phyloP scores from a whole-genome alignment of 2,329 filamentous ascomycete species.

The Sclerotinia trifoliorum region DNA sequence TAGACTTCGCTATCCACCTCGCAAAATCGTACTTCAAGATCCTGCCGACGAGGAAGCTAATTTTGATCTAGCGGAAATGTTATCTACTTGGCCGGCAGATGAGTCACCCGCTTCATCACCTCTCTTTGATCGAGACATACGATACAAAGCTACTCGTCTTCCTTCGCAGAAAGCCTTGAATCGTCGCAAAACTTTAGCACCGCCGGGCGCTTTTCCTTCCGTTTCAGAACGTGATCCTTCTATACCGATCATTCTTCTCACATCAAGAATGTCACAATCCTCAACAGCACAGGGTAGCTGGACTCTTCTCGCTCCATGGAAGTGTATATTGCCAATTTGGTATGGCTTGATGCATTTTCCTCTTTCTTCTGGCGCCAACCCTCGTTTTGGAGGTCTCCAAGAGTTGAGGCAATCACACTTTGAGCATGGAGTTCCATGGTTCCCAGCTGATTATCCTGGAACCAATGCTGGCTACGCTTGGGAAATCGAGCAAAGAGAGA shows the following conservation, averaged over 20 bases:
- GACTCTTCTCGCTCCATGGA: conserved; percentile 87
- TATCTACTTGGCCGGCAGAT: conserved; percentile 69
- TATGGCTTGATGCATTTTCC: conserved; percentile 80
- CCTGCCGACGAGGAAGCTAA: conserved; percentile 42
- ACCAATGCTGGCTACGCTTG: conserved; percentile 77
- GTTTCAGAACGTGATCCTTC: conserved; percentile 62
- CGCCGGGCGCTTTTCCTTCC: conserved; percentile 62
- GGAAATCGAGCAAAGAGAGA: conserved; percentile 65
- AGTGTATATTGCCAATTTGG: conserved; percentile 83
- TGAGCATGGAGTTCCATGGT: conserved; percentile 76
- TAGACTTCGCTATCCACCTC: conserved; percentile 73
- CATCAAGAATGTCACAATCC: conserved; percentile 51
- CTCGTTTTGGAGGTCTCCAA: conserved; percentile 76
- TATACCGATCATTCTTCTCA: conserved; percentile 74
- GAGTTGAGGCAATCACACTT: conserved; percentile 80
- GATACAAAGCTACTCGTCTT: conserved; percentile 63
- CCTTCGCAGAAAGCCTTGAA: conserved; percentile 81
- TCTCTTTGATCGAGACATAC: conserved; percentile 67
- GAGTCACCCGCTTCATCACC: conserved; percentile 46
- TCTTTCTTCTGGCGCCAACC: conserved; percentile 74
- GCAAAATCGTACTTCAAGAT: conserved; percentile 47
- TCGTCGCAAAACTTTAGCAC: conserved; percentile 63
- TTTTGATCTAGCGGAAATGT: conserved; percentile 53
- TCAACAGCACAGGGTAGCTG: conserved; percentile 65
- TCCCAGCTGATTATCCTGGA: conserved; percentile 79